Evolutionary conservation across 768 basidiomycete genomes (phyloP).

Genomic region (Neoboletus magnificus): DNA sequence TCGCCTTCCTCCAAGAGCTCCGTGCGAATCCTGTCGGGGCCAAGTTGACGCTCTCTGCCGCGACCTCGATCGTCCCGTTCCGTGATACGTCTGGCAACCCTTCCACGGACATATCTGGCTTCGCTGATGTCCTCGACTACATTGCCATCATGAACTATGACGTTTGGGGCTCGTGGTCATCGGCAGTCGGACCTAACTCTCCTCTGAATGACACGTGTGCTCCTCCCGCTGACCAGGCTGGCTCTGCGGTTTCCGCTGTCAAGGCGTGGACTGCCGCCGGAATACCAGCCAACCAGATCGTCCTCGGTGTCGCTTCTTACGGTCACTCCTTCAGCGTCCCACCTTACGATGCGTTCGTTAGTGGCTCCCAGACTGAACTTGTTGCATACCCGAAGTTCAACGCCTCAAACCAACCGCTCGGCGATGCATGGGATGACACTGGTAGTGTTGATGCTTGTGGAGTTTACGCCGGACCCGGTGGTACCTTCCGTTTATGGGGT

Average conservation of each 20-base stretch:
- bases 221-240: constrained; percentile 51
- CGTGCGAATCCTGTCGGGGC: constrained; percentile 48
- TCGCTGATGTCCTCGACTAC: constrained; percentile 67
- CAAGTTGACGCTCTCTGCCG: constrained; percentile 66
- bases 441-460: constrained; percentile 57
- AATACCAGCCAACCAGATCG: constrained; percentile 64
- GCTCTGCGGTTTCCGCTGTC: constrained; percentile 75
- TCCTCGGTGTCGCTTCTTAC: constrained; percentile 79
- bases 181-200: constrained; percentile 71
- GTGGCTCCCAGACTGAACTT: constrained; percentile 35
- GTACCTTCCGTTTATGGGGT: constrained; percentile 59
- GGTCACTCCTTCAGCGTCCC: constrained; percentile 67
- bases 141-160: constrained; percentile 69
- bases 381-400: constrained; percentile 51
- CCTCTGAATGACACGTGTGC: constrained; percentile 79
- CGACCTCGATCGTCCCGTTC: constrained; percentile 65
- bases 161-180: constrained; percentile 49
- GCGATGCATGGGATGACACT: constrained; percentile 54
- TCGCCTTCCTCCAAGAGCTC: constrained; percentile 69
- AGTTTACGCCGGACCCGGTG: constrained; percentile 41
- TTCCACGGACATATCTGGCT: constrained; percentile 63
- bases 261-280: constrained; percentile 72
- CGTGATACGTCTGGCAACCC: constrained; percentile 56
- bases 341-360: constrained; percentile 34
- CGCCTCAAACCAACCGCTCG: constrained; percentile 39